These are phyloP conservation scores for Ogataea angusta DNA, from an alignment of 805 yeast species.

Conservation along the genomic window DNA sequence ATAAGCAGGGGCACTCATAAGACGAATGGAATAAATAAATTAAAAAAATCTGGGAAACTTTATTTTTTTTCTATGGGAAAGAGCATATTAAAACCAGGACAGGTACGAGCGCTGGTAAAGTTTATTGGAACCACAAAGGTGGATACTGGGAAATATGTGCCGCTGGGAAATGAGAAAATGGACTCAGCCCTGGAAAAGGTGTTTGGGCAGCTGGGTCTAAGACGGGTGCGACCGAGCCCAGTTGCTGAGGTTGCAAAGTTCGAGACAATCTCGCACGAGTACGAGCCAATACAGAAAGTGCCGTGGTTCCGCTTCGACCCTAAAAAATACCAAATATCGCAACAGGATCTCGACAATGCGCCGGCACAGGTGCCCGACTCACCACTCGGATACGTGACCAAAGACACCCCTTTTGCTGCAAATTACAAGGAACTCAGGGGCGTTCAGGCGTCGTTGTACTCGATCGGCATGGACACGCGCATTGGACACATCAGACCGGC, in stretches of 20 bases:
- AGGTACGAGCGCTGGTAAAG: neutral
- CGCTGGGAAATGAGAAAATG: neutral
- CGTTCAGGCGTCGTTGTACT: slow-evolving; percentile 20
- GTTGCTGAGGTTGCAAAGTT: neutral
- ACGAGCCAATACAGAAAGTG: slow-evolving; percentile 1
- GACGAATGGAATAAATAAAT: neutral
- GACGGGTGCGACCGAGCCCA: neutral
- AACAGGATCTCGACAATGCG: slow-evolving; percentile 14
- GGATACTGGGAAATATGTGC: neutral
- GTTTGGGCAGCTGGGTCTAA: neutral
- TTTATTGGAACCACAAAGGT: neutral
- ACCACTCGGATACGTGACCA: slow-evolving; percentile 10
- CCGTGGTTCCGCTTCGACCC: slow-evolving; percentile 11
- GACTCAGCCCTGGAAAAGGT: neutral
- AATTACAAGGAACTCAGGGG: slow-evolving; percentile 21
- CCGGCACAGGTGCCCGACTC: slow-evolving; percentile 18
- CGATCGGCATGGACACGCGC: slow-evolving; percentile 9
- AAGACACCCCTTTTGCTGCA: slow-evolving; percentile 12
- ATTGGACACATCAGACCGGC: slow-evolving; percentile 8
- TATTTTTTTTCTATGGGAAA: neutral
- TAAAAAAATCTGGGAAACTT: neutral
- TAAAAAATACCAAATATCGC: slow-evolving; percentile 3
- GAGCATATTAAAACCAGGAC: neutral
- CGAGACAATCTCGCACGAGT: neutral
- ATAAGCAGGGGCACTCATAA: slow-evolving; percentile 7